Base-by-base conservation (phyloP, 768 basidiomycete genomes). In the Termitomyces eurrhizus region DNA sequence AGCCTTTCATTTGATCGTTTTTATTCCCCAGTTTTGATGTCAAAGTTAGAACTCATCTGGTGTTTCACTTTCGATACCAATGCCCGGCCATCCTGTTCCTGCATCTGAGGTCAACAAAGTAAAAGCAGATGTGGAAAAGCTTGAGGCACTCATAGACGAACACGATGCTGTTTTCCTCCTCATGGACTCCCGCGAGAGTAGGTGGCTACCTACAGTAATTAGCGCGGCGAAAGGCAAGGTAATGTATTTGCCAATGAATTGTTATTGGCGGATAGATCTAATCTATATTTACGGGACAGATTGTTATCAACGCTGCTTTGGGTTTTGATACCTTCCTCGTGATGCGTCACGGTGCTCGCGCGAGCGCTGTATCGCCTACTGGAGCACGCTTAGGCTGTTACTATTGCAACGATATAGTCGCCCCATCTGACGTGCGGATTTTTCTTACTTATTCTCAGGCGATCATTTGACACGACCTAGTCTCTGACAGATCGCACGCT, bases 341-440 rank as follows among this genome's bases (percentile, higher is more conserved):
- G 16, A 98, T 98, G 95, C 85, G 96, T 1, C 96, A 98, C 68
- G 97, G 95, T 3, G 80, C 87, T 4, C 83, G 89, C 7, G 77
- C 75, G 2, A 72, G 73, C 44, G 60, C 69, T 63, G 45, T 69
- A 56, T 45, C 73, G 61, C 56, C 70, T n/a, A 62, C 69, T 51
- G 58, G 64, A 14, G 62, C 76, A 33, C 74, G 75, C 2, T 76
- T 99, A 36, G 96, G 97, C 4, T 99, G 97, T 69, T 98, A 99
- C 71, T 99, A 93, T 70, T 99, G 97, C 74, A 98, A 98, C 67
- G 97, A 99, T 65, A 92, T 98, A 59, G 95, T 98, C 42, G 97
- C 96, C 0, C 95, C 97, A 8, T 85, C 90, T 18, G 95, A 99
- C 72, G 95, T 96, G 61, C 51, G 77, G 69, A 12, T 32, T 46